Base-by-base conservation (phyloP, 78 protist species). In the Ministeria vibrans region DNA sequence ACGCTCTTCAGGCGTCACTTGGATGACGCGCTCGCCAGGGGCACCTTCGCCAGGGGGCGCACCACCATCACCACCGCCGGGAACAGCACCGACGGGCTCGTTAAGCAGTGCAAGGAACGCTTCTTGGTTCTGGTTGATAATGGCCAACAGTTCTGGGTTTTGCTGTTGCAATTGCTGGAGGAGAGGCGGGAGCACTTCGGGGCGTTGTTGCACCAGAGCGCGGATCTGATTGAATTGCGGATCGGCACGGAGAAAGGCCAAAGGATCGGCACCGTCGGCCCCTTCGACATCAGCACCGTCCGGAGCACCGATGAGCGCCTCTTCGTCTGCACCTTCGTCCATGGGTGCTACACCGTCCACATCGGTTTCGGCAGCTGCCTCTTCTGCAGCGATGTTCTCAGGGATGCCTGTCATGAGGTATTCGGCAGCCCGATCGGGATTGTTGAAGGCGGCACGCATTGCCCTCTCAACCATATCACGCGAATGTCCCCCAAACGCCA, bases 381-480 rank as follows among this genome's bases (percentile, higher is more conserved):
- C 62, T 53, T 53, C 62, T 23, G 22, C 62, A 18, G 22, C 22
- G 32, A 53, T 53, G 32, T 53, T 22, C 22, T 53, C 62, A 22
- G 62, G 53, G 28, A 23, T 7, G 28, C 20, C 79, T 23, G 18
- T 78, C 75, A 88, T 49, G n/a, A 92, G 84, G 77, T 86, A 84
- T 38, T 93, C 96, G 5, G 84, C 91, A 0, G 96, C 96, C 39
- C 94, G 91, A 53, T 93, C 92, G 36, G 94, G 89, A 80, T 93
- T 93, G 68, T 91, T 90, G 79, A 80, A 93, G 11, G 93, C 83
- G 0, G 92, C 90, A 32, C 86, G 77, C 71, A 93, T 73, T 13
- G 94, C 93, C 30, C 71, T 38, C 36, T 79, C 45, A 36, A 83
- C 83, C 39, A 74, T 73, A 25, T 78, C 89, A 34, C 92, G 83